A percentile compares a stretch with the other conserved stretches of the same genome.
Conservation (phyloP, 257 asterid species). For the Solanum pinnatisectum region DNA sequence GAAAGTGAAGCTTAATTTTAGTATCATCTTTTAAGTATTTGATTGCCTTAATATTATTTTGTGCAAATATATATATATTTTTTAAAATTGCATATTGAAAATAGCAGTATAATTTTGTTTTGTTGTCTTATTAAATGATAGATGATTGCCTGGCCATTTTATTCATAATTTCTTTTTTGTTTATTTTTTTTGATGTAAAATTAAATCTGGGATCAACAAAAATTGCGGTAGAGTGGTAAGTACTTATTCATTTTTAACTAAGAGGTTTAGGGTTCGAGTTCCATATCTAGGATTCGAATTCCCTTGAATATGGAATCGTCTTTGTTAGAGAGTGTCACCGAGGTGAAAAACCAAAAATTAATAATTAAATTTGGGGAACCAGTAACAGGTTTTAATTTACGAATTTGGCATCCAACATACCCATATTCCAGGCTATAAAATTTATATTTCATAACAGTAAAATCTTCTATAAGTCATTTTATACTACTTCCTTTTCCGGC, state of each 20-base stretch:
- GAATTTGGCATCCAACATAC: too few relatives aligned
- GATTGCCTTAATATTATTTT: neutral
- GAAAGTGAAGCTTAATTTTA: neutral
- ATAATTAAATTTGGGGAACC: too few relatives aligned
- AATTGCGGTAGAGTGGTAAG: accelerated
- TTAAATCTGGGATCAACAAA: neutral
- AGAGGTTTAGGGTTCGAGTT: too few relatives aligned
- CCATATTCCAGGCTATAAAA: too few relatives aligned
- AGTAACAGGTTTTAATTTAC: too few relatives aligned
- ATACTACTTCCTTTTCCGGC: neutral
- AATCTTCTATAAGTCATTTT: neutral
- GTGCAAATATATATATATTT: neutral
- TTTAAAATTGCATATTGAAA: neutral
- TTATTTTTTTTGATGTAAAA: too few relatives aligned
- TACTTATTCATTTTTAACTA: too few relatives aligned
- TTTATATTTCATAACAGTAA: too few relatives aligned
- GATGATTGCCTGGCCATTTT: neutral
- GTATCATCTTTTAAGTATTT: neutral
- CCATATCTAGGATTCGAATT: too few relatives aligned
- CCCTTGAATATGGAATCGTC: accelerated
- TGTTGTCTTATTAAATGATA: neutral
- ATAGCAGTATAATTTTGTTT: too few relatives aligned
- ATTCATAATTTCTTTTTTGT: too few relatives aligned
- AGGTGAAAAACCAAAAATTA: too few relatives aligned
- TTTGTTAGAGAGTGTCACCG: neutral